These are phyloP conservation scores for Trypanosoma avium DNA, from an alignment of 208 protist genomes.

Conservation along the genomic window DNA sequence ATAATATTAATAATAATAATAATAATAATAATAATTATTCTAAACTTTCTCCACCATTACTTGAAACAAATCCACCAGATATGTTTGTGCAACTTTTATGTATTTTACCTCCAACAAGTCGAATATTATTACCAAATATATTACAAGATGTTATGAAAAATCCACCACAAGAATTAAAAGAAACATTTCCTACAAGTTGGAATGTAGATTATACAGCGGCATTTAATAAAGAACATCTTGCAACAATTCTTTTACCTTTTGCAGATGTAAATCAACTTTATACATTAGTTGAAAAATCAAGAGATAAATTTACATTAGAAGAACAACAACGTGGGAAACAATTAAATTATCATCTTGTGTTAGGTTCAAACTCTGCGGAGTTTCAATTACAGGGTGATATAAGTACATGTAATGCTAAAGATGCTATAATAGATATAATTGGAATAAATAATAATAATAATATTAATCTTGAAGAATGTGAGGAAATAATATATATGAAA, in stretches of 20 bases:
- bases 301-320: constrained; percentile 29
- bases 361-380: neutral
- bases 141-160: constrained; percentile 50
- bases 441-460: neutral
- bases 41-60: constrained; percentile 23
- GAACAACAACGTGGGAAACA: constrained; percentile 33
- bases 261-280: constrained; percentile 48
- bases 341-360: constrained; percentile 29
- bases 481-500: constrained; percentile 24
- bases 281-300: constrained; percentile 26
- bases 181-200: constrained; percentile 70
- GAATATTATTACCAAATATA: constrained; percentile 41
- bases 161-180: constrained; percentile 34
- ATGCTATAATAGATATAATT: constrained; percentile 14
- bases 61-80: constrained; percentile 49
- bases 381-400: constrained; percentile 47
- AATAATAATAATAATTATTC: too few relatives aligned
- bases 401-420: constrained; percentile 8
- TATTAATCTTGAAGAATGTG: neutral
- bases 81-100: constrained; percentile 76
- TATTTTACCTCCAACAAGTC: constrained; percentile 70
- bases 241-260: constrained; percentile 71
- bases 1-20: constrained; percentile 35
- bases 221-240: constrained; percentile 66
- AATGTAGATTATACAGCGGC: constrained; percentile 63